Conservation (phyloP, 2,329 filamentous ascomycete genomes). For the Sporothrix humicola region DNA sequence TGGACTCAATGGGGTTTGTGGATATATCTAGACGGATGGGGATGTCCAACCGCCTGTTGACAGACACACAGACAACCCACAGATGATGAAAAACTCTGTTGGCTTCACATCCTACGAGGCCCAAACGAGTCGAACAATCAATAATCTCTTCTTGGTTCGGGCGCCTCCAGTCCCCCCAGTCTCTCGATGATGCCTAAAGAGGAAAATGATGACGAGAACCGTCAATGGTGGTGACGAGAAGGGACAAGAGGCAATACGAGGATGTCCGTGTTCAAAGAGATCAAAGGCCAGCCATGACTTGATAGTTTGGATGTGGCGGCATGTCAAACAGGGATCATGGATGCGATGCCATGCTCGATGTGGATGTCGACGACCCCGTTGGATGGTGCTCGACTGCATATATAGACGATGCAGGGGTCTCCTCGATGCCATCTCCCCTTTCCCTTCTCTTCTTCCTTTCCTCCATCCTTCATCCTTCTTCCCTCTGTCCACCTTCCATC, state of each 20-base stretch:
- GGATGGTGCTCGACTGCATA: not conserved
- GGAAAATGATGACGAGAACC: not conserved
- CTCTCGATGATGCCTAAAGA: not conserved
- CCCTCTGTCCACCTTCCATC: not conserved
- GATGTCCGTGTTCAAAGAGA: not conserved
- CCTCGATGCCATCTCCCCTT: not conserved
- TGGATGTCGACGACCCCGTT: not conserved
- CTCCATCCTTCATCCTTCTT: not conserved
- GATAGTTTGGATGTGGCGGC: not conserved
- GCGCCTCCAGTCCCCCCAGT: too few species aligned
- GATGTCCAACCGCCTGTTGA: not conserved
- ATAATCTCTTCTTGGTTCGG: not conserved
- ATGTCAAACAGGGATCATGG: not conserved
- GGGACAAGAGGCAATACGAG: not conserved
- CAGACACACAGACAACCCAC: not conserved
- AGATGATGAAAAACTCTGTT: not conserved
- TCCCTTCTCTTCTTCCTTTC: not conserved
- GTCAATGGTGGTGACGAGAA: not conserved
- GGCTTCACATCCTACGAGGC: too few species aligned
- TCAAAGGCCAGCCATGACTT: not conserved
- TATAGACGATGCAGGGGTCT: constrained; percentile 11
- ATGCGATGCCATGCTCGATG: not conserved
- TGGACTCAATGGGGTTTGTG: not conserved
- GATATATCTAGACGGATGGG: not conserved
- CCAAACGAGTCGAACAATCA: constrained; percentile 4